phyloP scores from a whole-genome alignment of 2,329 filamentous ascomycete genomes.

The Colletotrichum phormii region DNA sequence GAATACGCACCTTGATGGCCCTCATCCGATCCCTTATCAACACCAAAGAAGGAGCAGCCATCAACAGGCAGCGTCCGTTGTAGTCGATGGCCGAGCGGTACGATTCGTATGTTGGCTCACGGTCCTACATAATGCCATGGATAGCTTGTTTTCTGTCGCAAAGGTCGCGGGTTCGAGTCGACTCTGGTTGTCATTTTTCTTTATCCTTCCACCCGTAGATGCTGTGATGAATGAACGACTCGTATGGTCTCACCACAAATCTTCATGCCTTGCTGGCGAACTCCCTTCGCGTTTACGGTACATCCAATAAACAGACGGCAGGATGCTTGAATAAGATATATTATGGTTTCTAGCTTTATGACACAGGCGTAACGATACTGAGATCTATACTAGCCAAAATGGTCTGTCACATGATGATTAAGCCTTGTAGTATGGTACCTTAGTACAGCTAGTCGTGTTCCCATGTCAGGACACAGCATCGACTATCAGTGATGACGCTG shows the following conservation, averaged over 20 bases:
- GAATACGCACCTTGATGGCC: too few species aligned
- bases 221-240: neutral
- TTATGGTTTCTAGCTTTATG: neutral
- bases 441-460: neutral
- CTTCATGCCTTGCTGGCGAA: neutral
- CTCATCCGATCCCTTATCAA: too few species aligned
- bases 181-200: too few species aligned
- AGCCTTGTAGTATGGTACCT: neutral
- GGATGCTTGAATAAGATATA: neutral
- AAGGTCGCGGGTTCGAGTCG: too few species aligned
- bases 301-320: neutral
- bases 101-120: too few species aligned
- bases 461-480: neutral
- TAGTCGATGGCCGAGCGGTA: too few species aligned
- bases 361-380: neutral
- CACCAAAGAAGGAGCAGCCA: too few species aligned
- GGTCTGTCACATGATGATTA: neutral
- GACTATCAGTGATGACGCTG: neutral
- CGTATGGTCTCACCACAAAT: neutral
- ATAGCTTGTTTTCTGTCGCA: too few species aligned
- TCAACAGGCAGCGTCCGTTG: too few species aligned
- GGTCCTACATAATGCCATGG: too few species aligned
- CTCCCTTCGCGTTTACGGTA: accelerated
- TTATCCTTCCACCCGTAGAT: neutral
- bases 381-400: neutral